phyloP scores from a whole-genome alignment of 805 yeast genomes.

The Sungouiozyma intestinalis region DNA sequence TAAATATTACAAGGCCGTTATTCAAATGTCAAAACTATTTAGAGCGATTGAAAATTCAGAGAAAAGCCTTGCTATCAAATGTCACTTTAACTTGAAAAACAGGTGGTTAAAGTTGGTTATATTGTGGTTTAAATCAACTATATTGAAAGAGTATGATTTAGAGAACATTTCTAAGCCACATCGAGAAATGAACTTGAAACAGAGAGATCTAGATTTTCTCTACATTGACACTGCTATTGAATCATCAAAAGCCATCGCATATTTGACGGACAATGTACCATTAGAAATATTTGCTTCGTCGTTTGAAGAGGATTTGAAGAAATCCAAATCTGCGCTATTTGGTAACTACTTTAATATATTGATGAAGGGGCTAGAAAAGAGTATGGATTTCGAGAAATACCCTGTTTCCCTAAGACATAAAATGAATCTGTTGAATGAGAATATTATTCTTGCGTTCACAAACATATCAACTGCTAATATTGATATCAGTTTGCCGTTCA shows the following conservation, averaged over 20 bases:
- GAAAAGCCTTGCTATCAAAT: conserved; percentile 21
- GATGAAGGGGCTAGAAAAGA: conserved; percentile 33
- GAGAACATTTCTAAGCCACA: conserved; percentile 26
- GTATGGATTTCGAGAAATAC: conserved; percentile 27
- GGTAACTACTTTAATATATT: conserved; percentile 61
- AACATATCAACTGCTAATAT: conserved; percentile 63
- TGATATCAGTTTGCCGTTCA: conserved; percentile 65
- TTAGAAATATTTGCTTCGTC: conserved; percentile 50
- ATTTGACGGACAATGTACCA: conserved; percentile 44
- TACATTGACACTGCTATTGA: conserved; percentile 55
- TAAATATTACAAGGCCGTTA: conserved; percentile 24
- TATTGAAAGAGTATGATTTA: conserved; percentile 31
- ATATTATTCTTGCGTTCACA: conserved; percentile 54
- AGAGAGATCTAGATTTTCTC: conserved; percentile 37
- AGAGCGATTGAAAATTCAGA: conserved; percentile 25
- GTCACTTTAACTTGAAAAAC: conserved; percentile 41
- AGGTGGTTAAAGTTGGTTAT: conserved; percentile 35
- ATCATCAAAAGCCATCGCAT: conserved; percentile 47
- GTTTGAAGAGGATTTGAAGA: conserved; percentile 41
- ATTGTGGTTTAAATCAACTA: conserved; percentile 47
- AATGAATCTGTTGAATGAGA: conserved; percentile 45
- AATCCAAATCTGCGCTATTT: conserved; percentile 51
- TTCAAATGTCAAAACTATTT: conserved; percentile 27
- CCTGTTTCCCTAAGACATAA: conserved; percentile 40
- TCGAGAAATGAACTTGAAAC: conserved; percentile 27